Base-by-base conservation (phyloP, 495 filamentous ascomycete species). In the Penicillium dipodomyicola region DNA sequence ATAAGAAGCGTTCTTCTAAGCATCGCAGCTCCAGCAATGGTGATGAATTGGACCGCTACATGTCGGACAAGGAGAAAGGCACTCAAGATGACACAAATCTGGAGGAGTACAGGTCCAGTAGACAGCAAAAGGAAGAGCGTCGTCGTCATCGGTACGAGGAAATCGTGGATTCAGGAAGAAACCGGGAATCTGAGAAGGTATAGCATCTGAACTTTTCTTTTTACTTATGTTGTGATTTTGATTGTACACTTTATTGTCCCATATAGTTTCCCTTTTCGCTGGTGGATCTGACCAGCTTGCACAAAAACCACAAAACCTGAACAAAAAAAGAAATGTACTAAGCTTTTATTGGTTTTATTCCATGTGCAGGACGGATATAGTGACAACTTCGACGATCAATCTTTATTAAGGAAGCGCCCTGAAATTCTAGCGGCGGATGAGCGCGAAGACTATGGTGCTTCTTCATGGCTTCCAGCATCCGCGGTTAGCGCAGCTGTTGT, bases 381-480 rank as follows among this genome's bases (percentile, higher is more conserved):
- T 49, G 63, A 74, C 57, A 63, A 73, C 52, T 50, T 62, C 57
- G 62, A 75, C 51, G 54, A 67, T 30, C 54, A 64, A 67, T 72
- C 73, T 78, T 80, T 79, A 77, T 78, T 82, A 80, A 76, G 62
- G 57, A 68, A 72, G 59, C 62, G 75, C 76, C 75, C 73, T 66
- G 76, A 77, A 74, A 72, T 77, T 71, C 77, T 72, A 69, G 52
- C 54, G 50, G 59, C 54, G 57, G 52, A 60, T 67, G 64, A 67
- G 57, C 60, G 60, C 33, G 65, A 59, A 62, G 64, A 70, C 49
- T 19, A 58, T 64, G 68, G 70, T 71, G 69, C 69, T 73, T 74
- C 69, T 73, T 74, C 74, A 70, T 73, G 72, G 68, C 65, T 65
- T 57, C 60, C 61, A 58, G 45, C 51, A 54, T 58, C 49, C 17